phyloP scores from a whole-genome alignment of 2,329 filamentous ascomycete genomes.

The Claviceps lovelessii region DNA sequence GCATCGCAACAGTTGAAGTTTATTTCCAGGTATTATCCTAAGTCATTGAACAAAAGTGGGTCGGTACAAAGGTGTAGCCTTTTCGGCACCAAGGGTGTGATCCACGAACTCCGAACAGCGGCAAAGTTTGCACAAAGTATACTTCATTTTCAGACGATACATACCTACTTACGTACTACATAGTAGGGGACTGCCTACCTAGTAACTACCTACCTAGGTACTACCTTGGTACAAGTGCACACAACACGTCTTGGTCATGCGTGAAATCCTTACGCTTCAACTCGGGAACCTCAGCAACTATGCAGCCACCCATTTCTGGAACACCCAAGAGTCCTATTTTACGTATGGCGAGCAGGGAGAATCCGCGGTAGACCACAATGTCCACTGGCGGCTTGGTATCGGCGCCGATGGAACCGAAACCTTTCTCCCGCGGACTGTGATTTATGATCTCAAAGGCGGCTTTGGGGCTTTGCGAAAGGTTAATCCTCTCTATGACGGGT shows the following conservation, averaged over 20 bases:
- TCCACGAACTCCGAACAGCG: too few relatives aligned
- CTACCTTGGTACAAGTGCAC: background rate
- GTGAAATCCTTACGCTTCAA: constrained; percentile 88
- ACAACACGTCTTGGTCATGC: constrained; percentile 41
- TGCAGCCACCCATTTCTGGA: constrained; percentile 93
- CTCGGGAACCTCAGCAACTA: constrained; percentile 90
- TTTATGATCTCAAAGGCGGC: constrained; percentile 89
- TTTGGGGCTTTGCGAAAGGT: constrained; percentile 81
- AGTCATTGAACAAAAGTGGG: too few relatives aligned
- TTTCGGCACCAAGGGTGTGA: too few relatives aligned
- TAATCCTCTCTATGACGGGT: constrained; percentile 68
- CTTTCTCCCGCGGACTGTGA: constrained; percentile 76
- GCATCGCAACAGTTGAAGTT: too few relatives aligned
- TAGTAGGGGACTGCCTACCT: too few relatives aligned
- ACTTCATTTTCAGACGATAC: too few relatives aligned
- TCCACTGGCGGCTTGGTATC: constrained; percentile 76
- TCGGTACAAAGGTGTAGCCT: too few relatives aligned
- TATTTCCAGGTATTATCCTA: too few relatives aligned
- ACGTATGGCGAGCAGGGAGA: constrained; percentile 51
- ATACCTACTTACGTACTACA: too few relatives aligned
- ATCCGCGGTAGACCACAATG: constrained; percentile 33
- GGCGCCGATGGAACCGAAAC: constrained; percentile 78
- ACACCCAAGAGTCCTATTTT: constrained; percentile 96
- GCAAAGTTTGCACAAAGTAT: too few relatives aligned
- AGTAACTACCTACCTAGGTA: too few relatives aligned